Evolutionary conservation across 2,329 filamentous ascomycete species (phyloP).

Genomic region (Ceratocystis alfenasii): DNA sequence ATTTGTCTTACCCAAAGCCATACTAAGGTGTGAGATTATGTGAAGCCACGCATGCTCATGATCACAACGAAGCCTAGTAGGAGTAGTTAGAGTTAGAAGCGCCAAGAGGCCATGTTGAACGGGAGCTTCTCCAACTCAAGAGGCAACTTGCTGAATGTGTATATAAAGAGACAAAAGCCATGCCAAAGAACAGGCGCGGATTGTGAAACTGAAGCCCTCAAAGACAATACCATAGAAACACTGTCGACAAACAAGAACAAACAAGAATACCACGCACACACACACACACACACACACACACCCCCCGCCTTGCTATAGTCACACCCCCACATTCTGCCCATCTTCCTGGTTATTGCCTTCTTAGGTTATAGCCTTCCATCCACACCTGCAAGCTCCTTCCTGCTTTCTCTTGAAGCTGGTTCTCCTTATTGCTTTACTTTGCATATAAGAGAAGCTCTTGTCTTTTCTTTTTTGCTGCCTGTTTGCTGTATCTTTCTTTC

Average conservation of each 20-base stretch:
- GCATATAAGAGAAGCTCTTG: background rate
- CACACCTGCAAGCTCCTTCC: constrained; percentile 1
- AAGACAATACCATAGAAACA: too few species aligned
- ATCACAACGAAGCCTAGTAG: too few species aligned
- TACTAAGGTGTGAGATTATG: background rate
- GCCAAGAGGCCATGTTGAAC: too few species aligned
- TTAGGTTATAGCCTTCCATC: background rate
- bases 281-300: too few species aligned
- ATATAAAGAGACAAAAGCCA: too few species aligned
- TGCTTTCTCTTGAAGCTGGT: background rate
- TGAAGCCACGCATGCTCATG: background rate
- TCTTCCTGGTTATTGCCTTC: constrained; percentile 12
- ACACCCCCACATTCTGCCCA: background rate
- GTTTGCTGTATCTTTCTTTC: background rate
- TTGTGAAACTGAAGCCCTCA: too few species aligned
- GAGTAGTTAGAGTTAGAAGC: too few species aligned
- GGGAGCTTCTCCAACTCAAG: too few species aligned
- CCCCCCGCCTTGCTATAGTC: background rate
- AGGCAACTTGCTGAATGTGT: too few species aligned
- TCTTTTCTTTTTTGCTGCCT: background rate
- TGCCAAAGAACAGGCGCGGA: too few species aligned
- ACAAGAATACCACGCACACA: too few species aligned
- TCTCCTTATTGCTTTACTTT: background rate
- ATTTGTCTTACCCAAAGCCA: background rate
- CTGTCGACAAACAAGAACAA: too few species aligned